Conservation (phyloP, 2,329 filamentous ascomycete species). For the Nemania diffusa region DNA sequence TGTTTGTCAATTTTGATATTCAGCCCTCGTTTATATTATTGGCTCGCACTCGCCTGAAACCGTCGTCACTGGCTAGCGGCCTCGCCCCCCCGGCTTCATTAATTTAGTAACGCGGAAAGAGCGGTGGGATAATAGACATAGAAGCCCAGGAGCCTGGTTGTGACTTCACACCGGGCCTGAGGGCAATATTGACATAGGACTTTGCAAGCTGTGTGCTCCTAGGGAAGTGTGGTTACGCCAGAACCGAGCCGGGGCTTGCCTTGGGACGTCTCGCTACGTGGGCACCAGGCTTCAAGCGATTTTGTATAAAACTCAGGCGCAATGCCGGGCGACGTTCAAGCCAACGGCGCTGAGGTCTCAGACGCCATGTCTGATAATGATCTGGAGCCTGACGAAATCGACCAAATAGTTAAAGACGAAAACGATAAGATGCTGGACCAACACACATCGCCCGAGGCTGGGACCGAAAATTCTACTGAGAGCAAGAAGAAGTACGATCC, state of each 20-base stretch:
- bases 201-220: slow-evolving; percentile 44
- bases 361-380: slow-evolving; percentile 69
- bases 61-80: slow-evolving; percentile 45
- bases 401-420: slow-evolving; percentile 56
- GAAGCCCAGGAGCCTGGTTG: slow-evolving; percentile 41
- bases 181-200: slow-evolving; percentile 45
- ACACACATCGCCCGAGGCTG: slow-evolving; percentile 55
- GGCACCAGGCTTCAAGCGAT: slow-evolving; percentile 35
- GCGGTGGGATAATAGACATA: slow-evolving; percentile 43
- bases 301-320: slow-evolving; percentile 65
- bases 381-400: slow-evolving; percentile 61
- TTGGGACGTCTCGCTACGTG: slow-evolving; percentile 37
- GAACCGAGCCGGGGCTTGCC: slow-evolving; percentile 42
- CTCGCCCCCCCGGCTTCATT: slow-evolving; percentile 39
- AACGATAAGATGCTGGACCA: slow-evolving; percentile 65
- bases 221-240: slow-evolving; percentile 49
- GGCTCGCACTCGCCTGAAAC: slow-evolving; percentile 44
- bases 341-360: slow-evolving; percentile 65
- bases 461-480: slow-evolving; percentile 59
- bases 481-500: slow-evolving; percentile 78
- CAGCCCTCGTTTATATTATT: slow-evolving; percentile 45
- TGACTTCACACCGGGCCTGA: slow-evolving; percentile 37
- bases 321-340: slow-evolving; percentile 66
- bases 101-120: slow-evolving; percentile 41
- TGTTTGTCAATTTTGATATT: slow-evolving; percentile 43